Evolutionary conservation across 495 filamentous ascomycete species (phyloP).

Genomic region (Daldinia bambusicola): DNA sequence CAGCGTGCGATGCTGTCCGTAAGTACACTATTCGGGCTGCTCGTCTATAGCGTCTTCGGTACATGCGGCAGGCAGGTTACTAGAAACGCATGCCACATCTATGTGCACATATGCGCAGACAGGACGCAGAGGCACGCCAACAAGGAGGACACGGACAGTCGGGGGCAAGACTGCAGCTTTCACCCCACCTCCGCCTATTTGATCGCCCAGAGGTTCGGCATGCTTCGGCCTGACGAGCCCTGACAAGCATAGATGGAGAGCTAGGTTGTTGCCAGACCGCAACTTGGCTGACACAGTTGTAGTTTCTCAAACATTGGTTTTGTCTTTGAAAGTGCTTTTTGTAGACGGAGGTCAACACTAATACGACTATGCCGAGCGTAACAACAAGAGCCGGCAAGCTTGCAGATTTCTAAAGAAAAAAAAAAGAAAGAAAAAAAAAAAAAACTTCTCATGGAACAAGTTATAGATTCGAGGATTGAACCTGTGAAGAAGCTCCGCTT

Average conservation of each 20-base stretch:
- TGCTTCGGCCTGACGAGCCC: slow-evolving; percentile 16
- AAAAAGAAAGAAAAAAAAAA: too few species aligned
- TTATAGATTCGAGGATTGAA: background rate
- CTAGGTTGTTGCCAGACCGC: slow-evolving; percentile 5
- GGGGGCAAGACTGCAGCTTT: slow-evolving; percentile 28
- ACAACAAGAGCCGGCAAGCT: background rate
- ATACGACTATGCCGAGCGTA: background rate
- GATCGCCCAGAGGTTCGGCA: slow-evolving; percentile 18
- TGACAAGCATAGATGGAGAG: slow-evolving; percentile 11
- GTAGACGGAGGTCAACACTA: background rate
- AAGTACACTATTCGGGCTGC: background rate
- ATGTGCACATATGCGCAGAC: slow-evolving; percentile 3
- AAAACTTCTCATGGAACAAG: background rate
- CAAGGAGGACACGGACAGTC: slow-evolving; percentile 22
- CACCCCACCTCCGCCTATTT: slow-evolving; percentile 33
- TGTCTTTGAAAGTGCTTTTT: background rate
- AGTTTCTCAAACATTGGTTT: background rate
- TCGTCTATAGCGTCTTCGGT: slow-evolving; percentile 11
- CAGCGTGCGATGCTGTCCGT: slow-evolving; percentile 4
- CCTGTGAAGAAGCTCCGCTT: background rate
- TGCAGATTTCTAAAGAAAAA: background rate
- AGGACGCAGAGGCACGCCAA: slow-evolving; percentile 1
- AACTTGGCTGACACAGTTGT: background rate
- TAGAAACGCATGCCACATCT: slow-evolving; percentile 35
- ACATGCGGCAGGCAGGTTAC: slow-evolving; percentile 30